Evolutionary conservation across 176 grass and related monocot species (phyloP), one percentile per base, ranked within the genome.

Genomic region (Metroxylon sagu): DNA sequence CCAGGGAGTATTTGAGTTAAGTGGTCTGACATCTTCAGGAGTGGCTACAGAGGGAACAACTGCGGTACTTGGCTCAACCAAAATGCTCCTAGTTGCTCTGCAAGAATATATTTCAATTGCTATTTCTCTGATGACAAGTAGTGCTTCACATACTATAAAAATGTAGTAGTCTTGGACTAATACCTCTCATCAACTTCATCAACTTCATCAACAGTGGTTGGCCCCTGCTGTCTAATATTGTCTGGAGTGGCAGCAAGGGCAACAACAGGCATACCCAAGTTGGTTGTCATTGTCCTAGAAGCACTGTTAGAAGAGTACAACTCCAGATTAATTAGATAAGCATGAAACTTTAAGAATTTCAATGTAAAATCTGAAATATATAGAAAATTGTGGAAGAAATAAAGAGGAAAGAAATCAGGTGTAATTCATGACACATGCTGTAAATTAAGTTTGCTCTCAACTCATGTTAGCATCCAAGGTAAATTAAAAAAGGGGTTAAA

Each of bases 181-280:
- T 80, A 97, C 92, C 92, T 85, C 35, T 73, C 65, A 6, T 65
- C 79, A 49, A 16, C 15, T 15, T 54, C 62, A 57, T 85, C 78
- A 29, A 71, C 68, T 15, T 54, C 62, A 57, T 85, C 78, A 29
- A 71, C 68, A 56, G 72, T 69, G 61, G 81, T 74, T 69, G 90
- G 77, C 59, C 79, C 75, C 17, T 97, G 83, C 53, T 85, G 75
- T 58, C 66, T 75, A n/a, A 87, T 29, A 69, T 81, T 71, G 14
- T 71, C 78, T 5, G 80, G 74, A 80, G 67, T 57, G 16, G 74
- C 65, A 62, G 86, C 74, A 68, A 48, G 18, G 60, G 79, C 71
- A 75, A 39, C 83, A 57, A 61, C 27, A 61, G 85, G 64, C 57
- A 72, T 79, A 49, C 81, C 80, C 71, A 85, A 88, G 61, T 90